phyloP scores from a whole-genome alignment of 139 green algal species.

The Closterium sp. region DNA sequence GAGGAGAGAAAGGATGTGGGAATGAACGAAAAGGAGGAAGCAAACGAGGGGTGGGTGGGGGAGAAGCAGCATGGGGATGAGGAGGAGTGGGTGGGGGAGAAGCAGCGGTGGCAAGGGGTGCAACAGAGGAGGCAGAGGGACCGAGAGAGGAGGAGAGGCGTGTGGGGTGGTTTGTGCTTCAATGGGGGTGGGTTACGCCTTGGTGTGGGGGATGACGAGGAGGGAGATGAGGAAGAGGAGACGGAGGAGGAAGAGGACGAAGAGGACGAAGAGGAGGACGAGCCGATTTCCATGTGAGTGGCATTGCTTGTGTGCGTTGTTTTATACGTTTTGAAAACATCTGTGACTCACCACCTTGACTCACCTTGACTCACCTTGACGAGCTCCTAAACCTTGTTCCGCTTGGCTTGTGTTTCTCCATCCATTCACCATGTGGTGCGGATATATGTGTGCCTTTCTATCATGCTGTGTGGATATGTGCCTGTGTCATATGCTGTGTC shows the following conservation, averaged over 20 bases:
- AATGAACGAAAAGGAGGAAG: background rate
- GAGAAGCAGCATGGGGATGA: background rate
- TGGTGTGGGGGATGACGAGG: background rate
- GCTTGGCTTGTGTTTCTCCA: no score
- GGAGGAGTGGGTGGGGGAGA: background rate
- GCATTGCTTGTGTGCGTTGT: no score
- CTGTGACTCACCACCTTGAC: no score
- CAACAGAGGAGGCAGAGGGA: background rate
- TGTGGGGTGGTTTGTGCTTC: background rate
- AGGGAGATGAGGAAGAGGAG: no score
- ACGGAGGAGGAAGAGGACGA: background rate
- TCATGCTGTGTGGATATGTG: no score
- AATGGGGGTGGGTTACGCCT: background rate
- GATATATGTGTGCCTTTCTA: no score
- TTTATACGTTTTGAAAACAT: no score
- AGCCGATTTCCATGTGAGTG: background rate
- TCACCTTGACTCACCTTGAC: no score
- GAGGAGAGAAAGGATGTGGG: background rate
- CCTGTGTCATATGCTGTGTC: no score
- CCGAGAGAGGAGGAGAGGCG: background rate
- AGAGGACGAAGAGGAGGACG: background rate
- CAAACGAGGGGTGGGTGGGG: background rate
- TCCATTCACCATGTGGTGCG: no score
- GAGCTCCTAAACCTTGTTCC: no score
- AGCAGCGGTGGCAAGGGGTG: background rate